Evolutionary conservation across 1,139 yeast species (phyloP), one percentile per base, ranked within the genome.

Genomic region (Blastobotrys aristatus): DNA sequence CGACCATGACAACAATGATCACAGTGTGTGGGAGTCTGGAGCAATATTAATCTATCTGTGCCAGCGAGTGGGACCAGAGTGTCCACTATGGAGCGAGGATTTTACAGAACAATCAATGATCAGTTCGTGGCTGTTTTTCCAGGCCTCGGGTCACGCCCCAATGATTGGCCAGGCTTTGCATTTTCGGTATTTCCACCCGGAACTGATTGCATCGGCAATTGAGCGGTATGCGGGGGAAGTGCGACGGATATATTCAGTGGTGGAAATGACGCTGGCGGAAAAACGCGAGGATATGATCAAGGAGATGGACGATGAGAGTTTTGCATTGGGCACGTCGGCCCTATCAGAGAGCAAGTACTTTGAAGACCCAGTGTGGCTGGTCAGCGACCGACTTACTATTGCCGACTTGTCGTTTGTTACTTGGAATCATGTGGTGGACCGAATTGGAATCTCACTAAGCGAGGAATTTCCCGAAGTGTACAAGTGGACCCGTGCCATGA

Each of bases 121-220:
- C 51, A 76, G 81, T 51, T 80, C 90, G 17, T 90, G 97, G 97
- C 74, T 90, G 42, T 90, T 88, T 63, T 89, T 89, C 73, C 97
- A 90, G 68, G 88, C 97, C 2, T 84, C 95, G 13, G 97, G 97
- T 13, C 97, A 89, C 64, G 96, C 97, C 0, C 97, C 97, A 24
- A 90, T 90, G 96, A 87, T 90, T 60, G 97, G 97, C 21, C 97
- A 90, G 66, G 97, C 97, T 2, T 75, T 89, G 58, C 97, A 90
- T 72, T 90, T 90, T 71, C 75, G 92, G 59, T 87, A 86, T 66
- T 89, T 89, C 74, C 97, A 90, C 66, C 77, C 92, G 6, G 84
- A 85, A 51, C 84, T 84, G 50, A 88, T 90, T 2, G 88, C 92
- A 17, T 80, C 89, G 54, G 97, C 97, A 2, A 86, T 89, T 31